Conservation (phyloP, 148 eudicot species). For the Fagopyrum homotropicum region DNA sequence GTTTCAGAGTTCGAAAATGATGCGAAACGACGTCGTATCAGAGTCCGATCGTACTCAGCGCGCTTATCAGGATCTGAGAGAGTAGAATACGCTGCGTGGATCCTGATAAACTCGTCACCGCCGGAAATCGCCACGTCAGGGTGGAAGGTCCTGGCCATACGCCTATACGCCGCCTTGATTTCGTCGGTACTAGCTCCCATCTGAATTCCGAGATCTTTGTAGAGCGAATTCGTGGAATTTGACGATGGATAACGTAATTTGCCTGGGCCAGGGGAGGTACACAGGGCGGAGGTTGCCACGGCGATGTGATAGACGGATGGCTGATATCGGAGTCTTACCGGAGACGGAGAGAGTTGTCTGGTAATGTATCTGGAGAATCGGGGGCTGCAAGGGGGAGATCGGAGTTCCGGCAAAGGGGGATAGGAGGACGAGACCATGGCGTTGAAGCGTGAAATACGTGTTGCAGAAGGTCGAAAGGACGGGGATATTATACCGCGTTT, state of each 20-base stretch:
- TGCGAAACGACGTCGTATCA: constrained; percentile 15
- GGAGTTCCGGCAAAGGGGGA: background rate
- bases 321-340: background rate
- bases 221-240: constrained; percentile 27
- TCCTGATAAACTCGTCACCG: constrained; percentile 35
- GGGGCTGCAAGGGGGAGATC: constrained; percentile 1
- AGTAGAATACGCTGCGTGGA: constrained; percentile 50
- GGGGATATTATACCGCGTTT: background rate
- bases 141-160: constrained; percentile 40
- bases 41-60: constrained; percentile 38
- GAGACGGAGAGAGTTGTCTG: background rate
- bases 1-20: constrained; percentile 8
- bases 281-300: constrained; percentile 17
- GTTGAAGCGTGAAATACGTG: background rate
- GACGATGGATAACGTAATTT: background rate
- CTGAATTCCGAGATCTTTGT: constrained; percentile 46
- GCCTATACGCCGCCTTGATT: constrained; percentile 54
- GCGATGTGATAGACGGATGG: background rate
- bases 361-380: background rate
- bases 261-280: constrained; percentile 20
- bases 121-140: constrained; percentile 34
- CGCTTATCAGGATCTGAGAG: constrained; percentile 50
- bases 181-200: constrained; percentile 35
- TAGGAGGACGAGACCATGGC: background rate
- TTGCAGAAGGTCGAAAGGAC: background rate